Conservation (phyloP, 208 protist genomes). For the Leishmania braziliensis region DNA sequence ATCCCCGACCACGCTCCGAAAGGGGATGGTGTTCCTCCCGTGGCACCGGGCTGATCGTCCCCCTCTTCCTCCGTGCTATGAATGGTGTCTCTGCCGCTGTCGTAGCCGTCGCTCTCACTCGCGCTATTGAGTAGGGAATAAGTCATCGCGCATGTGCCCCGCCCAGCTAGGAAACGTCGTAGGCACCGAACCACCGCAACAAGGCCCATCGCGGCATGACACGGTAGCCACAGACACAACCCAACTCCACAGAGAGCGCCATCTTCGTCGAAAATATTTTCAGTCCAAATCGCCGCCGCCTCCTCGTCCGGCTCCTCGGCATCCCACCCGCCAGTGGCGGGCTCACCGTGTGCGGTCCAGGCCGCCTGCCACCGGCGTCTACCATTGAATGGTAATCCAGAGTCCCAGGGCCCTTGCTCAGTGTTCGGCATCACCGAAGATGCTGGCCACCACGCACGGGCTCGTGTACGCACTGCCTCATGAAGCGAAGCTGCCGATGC, state of each 20-base stretch:
- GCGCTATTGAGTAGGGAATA: not conserved
- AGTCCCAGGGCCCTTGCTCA: not conserved
- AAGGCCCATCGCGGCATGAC: not conserved
- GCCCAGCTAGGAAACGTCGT: not conserved
- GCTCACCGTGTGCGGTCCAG: not conserved
- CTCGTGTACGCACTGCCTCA: not conserved
- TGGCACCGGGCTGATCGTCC: not conserved
- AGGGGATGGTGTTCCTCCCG: not conserved
- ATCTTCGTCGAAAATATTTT: constrained; percentile 13
- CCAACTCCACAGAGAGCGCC: not conserved
- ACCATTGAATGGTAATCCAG: not conserved
- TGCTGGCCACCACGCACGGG: not conserved
- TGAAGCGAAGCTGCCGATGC: not conserved
- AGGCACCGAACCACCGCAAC: not conserved
- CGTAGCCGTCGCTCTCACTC: not conserved
- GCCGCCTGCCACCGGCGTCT: not conserved
- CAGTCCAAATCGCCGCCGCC: not conserved
- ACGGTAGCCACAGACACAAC: constrained; percentile 4
- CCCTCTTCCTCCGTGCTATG: not conserved
- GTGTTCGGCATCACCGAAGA: not conserved
- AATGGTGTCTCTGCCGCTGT: not conserved
- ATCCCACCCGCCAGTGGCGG: not conserved
- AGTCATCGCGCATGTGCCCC: not conserved
- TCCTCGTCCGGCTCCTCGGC: not conserved
- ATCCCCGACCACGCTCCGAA: not conserved